Percentiles rank a stretch among this genome's conserved stretches.
phyloP scores from a whole-genome alignment of 805 yeast genomes.

The Wickerhamiella vanderwaltii region DNA sequence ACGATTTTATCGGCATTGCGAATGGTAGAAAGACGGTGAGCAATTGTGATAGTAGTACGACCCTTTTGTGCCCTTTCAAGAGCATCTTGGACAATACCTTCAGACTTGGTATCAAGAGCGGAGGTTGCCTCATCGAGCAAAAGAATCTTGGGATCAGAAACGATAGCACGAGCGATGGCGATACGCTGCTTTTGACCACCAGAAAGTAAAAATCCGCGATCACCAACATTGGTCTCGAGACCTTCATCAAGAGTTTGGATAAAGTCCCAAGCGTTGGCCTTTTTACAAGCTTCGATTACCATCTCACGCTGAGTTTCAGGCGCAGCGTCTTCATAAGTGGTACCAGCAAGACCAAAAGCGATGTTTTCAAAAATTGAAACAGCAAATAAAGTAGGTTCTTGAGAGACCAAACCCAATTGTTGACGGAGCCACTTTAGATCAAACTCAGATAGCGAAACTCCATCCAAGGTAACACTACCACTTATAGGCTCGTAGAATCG shows the following conservation, averaged over 20 bases:
- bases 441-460: constrained; percentile 62
- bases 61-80: constrained; percentile 27
- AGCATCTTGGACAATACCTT: constrained; percentile 33
- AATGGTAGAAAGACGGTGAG: constrained; percentile 46
- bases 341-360: constrained; percentile 68
- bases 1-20: constrained; percentile 45
- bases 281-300: constrained; percentile 29
- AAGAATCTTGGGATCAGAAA: constrained; percentile 47
- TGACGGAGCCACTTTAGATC: constrained; percentile 64
- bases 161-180: constrained; percentile 58
- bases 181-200: constrained; percentile 68
- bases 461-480: constrained; percentile 72
- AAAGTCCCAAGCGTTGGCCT: constrained; percentile 32
- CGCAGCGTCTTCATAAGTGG: constrained; percentile 45
- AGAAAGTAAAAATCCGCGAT: constrained; percentile 45
- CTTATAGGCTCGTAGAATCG: constrained; percentile 71
- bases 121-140: constrained; percentile 55
- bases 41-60: constrained; percentile 44
- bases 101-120: constrained; percentile 40
- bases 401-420: constrained; percentile 83
- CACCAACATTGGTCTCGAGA: constrained; percentile 53
- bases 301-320: constrained; percentile 29
- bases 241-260: constrained; percentile 67
- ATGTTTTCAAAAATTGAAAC: constrained; percentile 81
- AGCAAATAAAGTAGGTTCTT: constrained; percentile 87